A percentile compares a stretch with the other conserved stretches of the same genome.
Conservation (phyloP, 352 stramenopile species). For the Globisporangium cederbergense region DNA sequence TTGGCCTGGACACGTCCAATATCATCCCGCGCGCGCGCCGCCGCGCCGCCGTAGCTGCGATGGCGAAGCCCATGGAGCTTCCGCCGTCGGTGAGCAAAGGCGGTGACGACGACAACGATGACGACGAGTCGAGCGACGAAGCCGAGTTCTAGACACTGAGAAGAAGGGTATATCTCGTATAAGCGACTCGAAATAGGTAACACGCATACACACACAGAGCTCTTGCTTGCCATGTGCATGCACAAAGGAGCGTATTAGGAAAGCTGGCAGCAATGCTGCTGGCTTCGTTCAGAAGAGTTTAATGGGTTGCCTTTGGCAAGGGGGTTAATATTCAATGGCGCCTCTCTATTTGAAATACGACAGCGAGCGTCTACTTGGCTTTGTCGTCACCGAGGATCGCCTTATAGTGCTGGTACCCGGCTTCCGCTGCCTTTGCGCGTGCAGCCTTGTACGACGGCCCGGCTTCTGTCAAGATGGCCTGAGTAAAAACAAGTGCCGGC, state of each 20-base stretch:
- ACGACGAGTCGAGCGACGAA: slow-evolving; percentile 79
- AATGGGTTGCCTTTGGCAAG: background rate
- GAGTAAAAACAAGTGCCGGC: background rate
- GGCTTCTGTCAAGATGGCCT: slow-evolving; percentile 36
- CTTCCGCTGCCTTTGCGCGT: slow-evolving; percentile 46
- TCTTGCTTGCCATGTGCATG: background rate
- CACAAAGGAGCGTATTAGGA: background rate
- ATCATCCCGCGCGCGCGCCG: slow-evolving; percentile 80
- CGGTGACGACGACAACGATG: slow-evolving; percentile 29
- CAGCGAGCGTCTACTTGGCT: background rate
- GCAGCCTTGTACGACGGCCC: slow-evolving; percentile 61
- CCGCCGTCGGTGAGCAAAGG: slow-evolving; percentile 22
- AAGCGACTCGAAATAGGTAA: slow-evolving; percentile 7
- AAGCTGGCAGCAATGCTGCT: background rate
- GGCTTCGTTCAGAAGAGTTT: too few relatives aligned
- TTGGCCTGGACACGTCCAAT: slow-evolving; percentile 81
- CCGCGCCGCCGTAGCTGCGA: slow-evolving; percentile 66
- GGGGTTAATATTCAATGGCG: background rate
- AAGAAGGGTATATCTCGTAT: too few relatives aligned
- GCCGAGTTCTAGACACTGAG: slow-evolving; percentile 74
- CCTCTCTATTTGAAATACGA: background rate
- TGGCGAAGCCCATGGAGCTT: slow-evolving; percentile 64
- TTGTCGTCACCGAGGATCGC: slow-evolving; percentile 19
- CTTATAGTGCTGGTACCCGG: slow-evolving; percentile 47
- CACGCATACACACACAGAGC: background rate